Evolutionary conservation across 2,329 filamentous ascomycete species (phyloP), one percentile per base, ranked within the genome.

Genomic region (Amesomyces nigricolor): DNA sequence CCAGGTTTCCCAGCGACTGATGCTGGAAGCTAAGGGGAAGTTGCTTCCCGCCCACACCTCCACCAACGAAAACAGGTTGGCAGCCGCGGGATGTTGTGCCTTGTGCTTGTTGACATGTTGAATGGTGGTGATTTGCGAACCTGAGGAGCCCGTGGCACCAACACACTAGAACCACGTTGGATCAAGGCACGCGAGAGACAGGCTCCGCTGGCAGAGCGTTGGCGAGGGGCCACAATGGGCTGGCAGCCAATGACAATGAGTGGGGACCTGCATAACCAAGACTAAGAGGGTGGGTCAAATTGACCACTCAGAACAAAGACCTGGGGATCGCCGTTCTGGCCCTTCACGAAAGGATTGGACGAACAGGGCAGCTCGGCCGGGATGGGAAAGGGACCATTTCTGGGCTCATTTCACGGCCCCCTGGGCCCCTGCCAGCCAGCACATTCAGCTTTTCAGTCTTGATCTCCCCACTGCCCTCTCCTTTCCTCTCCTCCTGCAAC

Each of bases 351-450:
- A 44, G 39, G 6, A 9, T 30, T 16, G 35, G 40, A 32, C 51
- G n/a, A 44, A 51, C 13, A 37, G 39, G 46, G 44, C 46, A 47
- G 32, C 19, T 30, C 30, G 52, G 53, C 52, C 38, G 38, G 58
- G 50, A 47, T 56, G 6, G 47, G 49, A 54, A 11, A 50, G 51
- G 49, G 37, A 44, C 51, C 17, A 47, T 29, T 11, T 51, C 50
- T 49, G 46, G 57, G 54, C 55, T 61, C 54, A 61, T 59, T 61
- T 61, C 39, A 55, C 29, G 47, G 30, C 40, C 57, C 56, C 57
- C 47, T 54, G 49, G 37, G 53, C 35, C 40, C 46, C n/a, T 10
- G 32, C 22, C 22, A 26, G 22, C 6, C 22, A 26, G 22, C 22
- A 26, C 22, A 26, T 4, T 26, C 42, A 45, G 30, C 43, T 50